phyloP scores from a whole-genome alignment of 2,329 filamentous ascomycete genomes.

The Podosphaera aphanis region DNA sequence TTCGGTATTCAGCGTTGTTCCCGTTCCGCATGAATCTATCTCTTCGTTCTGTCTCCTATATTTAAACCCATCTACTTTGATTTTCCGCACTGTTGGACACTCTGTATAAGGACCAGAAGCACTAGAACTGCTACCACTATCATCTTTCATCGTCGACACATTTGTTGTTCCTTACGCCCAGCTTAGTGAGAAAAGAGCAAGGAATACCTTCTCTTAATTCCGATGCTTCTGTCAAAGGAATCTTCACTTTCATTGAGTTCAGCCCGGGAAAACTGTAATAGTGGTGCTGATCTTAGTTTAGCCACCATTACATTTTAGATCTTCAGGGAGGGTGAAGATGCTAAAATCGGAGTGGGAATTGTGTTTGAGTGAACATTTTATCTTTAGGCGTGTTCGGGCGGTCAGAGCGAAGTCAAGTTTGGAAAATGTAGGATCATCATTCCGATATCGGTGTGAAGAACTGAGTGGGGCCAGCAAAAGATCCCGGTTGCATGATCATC shows the following conservation, averaged over 20 bases:
- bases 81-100: not conserved
- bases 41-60: not conserved
- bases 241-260: not conserved
- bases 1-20: not conserved
- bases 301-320: no score
- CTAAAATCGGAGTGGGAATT: no score
- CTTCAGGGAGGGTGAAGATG: no score
- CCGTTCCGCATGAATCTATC: not conserved
- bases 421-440: no score
- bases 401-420: no score
- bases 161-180: not conserved
- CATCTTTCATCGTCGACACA: not conserved
- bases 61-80: not conserved
- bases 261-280: not conserved
- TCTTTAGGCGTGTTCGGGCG: no score
- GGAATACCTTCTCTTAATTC: not conserved
- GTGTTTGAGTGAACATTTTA: no score
- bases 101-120: not conserved
- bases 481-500: not conserved
- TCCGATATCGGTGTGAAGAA: not conserved
- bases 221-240: not conserved
- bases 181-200: not conserved
- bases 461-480: not conserved
- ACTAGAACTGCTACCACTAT: not conserved
- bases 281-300: not conserved